Conservation (phyloP, 345 rosid genomes). For the Eucalyptus curtisii region DNA sequence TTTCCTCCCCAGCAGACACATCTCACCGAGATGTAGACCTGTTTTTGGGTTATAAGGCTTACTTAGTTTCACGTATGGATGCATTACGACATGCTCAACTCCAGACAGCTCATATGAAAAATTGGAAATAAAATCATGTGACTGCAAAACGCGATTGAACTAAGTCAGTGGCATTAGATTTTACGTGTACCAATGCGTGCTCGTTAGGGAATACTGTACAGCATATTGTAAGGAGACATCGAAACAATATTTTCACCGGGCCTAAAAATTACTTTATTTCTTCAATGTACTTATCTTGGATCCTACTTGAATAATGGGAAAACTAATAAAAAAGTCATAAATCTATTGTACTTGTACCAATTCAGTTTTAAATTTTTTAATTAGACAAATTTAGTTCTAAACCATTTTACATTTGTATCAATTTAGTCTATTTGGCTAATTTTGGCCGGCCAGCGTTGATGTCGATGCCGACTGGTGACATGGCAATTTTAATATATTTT, state of each 20-base stretch:
- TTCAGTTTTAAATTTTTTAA: no score
- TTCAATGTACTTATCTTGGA: neutral
- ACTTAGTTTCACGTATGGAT: neutral
- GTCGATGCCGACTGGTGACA: no score
- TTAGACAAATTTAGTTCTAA: no score
- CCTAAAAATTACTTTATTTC: fast-evolving
- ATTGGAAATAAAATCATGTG: neutral
- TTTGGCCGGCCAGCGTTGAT: no score
- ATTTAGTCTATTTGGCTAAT: no score
- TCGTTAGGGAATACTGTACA: no score
- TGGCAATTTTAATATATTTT: no score
- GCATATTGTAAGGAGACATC: neutral
- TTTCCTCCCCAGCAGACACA: neutral
- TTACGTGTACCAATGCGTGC: fast-evolving
- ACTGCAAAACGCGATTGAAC: fast-evolving
- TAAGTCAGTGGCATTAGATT: no score
- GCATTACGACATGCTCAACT: neutral
- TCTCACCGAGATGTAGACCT: neutral
- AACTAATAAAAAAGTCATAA: no score
- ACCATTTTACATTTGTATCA: no score
- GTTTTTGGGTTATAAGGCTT: neutral
- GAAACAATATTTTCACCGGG: fast-evolving
- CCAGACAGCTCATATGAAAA: neutral
- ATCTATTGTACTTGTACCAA: no score
- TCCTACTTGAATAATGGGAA: no score